Evolutionary conservation across 129 eudicot species (phyloP).

Genomic region (Daucus carota): DH1_v3.0 NC_030388.2:1047501-1048000

Average conservation of each 20-base stretch:
- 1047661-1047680: constrained; percentile 72
- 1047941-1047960: too few relatives aligned
- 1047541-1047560: constrained; percentile 77
- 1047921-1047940: too few relatives aligned
- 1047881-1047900: constrained; percentile 90
- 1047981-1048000: too few relatives aligned
- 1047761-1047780: background rate
- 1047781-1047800: background rate
- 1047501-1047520: constrained; percentile 54
- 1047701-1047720: constrained; percentile 53
- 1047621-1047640: constrained; percentile 26
- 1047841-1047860: constrained; percentile 75
- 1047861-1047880: constrained; percentile 87
- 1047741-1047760: background rate
- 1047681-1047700: constrained; percentile 65
- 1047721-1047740: constrained; percentile 50
- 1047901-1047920: constrained; percentile 14
- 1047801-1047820: background rate
- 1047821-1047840: constrained; percentile 67
- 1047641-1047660: constrained; percentile 73
- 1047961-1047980: too few relatives aligned
- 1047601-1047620: constrained; percentile 36
- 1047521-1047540: constrained; percentile 42
- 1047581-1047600: constrained; percentile 61
- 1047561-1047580: constrained; percentile 68